Percentiles rank a stretch among this genome's conserved stretches.
Conservation (phyloP, 352 stramenopile genomes). For the Pythium oligandrum region DNA sequence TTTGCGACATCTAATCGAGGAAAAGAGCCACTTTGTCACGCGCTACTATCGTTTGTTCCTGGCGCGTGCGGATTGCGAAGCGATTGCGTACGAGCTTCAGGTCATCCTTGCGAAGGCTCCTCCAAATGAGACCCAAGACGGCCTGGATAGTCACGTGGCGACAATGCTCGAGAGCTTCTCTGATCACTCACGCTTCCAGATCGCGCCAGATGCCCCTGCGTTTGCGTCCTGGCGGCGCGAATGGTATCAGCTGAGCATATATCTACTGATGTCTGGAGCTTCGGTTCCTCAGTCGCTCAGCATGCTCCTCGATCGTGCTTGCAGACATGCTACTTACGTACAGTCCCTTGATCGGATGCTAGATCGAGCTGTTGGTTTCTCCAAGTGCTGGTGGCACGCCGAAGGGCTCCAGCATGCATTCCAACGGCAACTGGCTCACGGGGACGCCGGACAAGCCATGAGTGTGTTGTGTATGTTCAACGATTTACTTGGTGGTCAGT, state of each 20-base stretch:
- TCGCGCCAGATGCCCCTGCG: neutral
- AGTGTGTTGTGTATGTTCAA: constrained; percentile 28
- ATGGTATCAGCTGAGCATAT: constrained; percentile 51
- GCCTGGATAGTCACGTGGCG: constrained; percentile 12
- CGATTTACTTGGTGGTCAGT: constrained; percentile 19
- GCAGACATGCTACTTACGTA: constrained; percentile 39
- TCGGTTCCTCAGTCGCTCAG: constrained; percentile 17
- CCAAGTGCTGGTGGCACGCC: constrained; percentile 51
- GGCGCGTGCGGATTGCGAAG: neutral
- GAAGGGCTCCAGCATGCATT: constrained; percentile 27
- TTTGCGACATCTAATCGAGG: constrained; percentile 20
- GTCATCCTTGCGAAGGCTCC: neutral
- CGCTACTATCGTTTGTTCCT: constrained; percentile 28
- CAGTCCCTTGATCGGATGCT: constrained; percentile 21
- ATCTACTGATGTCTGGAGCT: constrained; percentile 20
- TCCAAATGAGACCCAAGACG: neutral
- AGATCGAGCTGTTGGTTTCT: constrained; percentile 26
- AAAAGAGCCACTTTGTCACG: constrained; percentile 18
- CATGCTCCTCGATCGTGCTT: constrained; percentile 36
- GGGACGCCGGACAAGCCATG: constrained; percentile 10
- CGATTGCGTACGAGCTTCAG: neutral
- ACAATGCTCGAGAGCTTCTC: constrained; percentile 42
- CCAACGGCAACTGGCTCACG: constrained; percentile 8
- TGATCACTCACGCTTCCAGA: constrained; percentile 23
- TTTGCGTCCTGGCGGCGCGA: constrained; percentile 44